Evolutionary conservation across 495 filamentous ascomycete genomes (phyloP).

Genomic region (Neurospora africana): DNA sequence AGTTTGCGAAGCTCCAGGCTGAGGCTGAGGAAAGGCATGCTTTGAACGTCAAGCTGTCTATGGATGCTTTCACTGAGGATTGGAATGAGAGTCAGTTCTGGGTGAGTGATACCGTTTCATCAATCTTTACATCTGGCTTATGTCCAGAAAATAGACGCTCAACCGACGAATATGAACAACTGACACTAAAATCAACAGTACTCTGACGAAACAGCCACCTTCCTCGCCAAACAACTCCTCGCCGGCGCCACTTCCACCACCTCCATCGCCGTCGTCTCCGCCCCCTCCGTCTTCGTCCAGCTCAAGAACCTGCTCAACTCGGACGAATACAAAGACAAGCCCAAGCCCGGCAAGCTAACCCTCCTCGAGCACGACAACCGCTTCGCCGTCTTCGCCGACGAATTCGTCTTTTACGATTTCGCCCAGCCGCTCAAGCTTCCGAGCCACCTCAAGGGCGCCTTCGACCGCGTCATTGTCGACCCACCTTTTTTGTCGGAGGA

Average conservation of each 20-base stretch:
- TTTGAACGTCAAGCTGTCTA: slow-evolving; percentile 35
- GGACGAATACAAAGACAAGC: slow-evolving; percentile 17
- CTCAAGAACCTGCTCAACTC: slow-evolving; percentile 52
- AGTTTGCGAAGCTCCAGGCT: slow-evolving; percentile 51
- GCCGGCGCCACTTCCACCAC: slow-evolving; percentile 41
- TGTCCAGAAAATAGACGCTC: background rate
- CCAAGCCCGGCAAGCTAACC: slow-evolving; percentile 43
- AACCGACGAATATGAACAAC: background rate
- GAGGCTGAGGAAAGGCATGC: slow-evolving; percentile 35
- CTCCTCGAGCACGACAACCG: slow-evolving; percentile 64
- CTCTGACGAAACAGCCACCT: slow-evolving; percentile 53
- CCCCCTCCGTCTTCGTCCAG: slow-evolving; percentile 66
- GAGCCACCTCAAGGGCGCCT: slow-evolving; percentile 47
- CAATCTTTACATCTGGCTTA: background rate
- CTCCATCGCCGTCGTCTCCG: slow-evolving; percentile 56
- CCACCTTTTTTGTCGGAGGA: slow-evolving; percentile 71
- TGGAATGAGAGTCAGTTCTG: slow-evolving; percentile 79
- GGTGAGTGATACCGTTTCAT: slow-evolving; percentile 31
- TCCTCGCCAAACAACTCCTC: slow-evolving; percentile 52
- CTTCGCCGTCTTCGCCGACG: slow-evolving; percentile 52
- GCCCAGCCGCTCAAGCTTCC: slow-evolving; percentile 52
- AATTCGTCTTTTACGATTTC: slow-evolving; percentile 68
- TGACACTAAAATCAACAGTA: slow-evolving; percentile 40
- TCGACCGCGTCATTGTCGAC: slow-evolving; percentile 60
- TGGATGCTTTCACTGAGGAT: slow-evolving; percentile 67